phyloP scores from a whole-genome alignment of 768 basidiomycete species.

The Tubosaeta sp. region DNA sequence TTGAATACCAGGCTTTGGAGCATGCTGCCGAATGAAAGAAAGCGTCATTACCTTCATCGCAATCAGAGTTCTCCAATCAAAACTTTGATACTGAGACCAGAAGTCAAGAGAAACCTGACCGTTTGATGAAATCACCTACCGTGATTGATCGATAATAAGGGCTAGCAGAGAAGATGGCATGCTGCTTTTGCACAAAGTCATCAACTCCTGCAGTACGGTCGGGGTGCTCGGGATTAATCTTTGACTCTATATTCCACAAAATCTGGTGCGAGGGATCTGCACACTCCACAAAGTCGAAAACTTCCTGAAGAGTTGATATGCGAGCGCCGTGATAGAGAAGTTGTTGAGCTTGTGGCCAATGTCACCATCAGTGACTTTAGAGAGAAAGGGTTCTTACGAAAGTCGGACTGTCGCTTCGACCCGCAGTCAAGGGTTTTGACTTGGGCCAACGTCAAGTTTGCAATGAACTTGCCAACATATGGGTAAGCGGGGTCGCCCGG shows the following conservation, averaged over 20 bases:
- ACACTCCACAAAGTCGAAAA: constrained; percentile 74
- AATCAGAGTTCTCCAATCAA: constrained; percentile 75
- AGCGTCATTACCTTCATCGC: constrained; percentile 54
- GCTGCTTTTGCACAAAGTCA: constrained; percentile 61
- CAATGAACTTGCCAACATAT: constrained; percentile 72
- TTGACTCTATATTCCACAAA: constrained; percentile 77
- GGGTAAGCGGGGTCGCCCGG: constrained; percentile 59
- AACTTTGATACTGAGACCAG: constrained; percentile 65
- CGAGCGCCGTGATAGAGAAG: constrained; percentile 62
- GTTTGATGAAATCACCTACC: constrained; percentile 34
- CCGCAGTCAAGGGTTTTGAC: constrained; percentile 80
- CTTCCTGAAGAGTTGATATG: constrained; percentile 68
- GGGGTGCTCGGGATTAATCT: constrained; percentile 54
- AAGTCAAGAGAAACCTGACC: neutral
- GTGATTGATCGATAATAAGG: constrained; percentile 63
- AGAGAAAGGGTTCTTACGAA: constrained; percentile 42
- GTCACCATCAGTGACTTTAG: constrained; percentile 1
- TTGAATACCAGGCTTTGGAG: constrained; percentile 5
- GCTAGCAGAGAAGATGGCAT: constrained; percentile 53
- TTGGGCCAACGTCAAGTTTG: constrained; percentile 76
- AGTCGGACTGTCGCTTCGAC: constrained; percentile 53
- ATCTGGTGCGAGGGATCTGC: constrained; percentile 61
- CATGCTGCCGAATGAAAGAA: neutral
- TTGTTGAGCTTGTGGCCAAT: constrained; percentile 46
- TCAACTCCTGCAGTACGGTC: constrained; percentile 50